These are phyloP conservation scores for Eucalyptus regnans DNA, from an alignment of 345 rosid species.

Conservation along the genomic window DNA sequence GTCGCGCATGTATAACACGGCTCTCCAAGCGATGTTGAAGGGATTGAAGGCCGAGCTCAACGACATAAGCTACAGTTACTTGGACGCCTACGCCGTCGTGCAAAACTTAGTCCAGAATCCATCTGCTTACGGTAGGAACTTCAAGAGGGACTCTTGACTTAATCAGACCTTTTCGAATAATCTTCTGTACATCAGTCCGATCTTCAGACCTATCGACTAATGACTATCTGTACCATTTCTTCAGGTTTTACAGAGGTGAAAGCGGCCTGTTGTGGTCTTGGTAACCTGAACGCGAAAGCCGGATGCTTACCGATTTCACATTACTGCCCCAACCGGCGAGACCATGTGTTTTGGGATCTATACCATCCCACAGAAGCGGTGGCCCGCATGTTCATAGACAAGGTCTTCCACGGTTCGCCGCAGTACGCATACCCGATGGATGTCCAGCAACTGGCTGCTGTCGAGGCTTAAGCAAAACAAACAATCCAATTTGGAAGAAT, in stretches of 20 bases:
- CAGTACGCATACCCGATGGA: conserved; percentile 30
- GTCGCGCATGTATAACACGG: conserved; percentile 32
- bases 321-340: conserved; percentile 48
- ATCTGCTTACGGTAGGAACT: neutral
- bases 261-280: conserved; percentile 78
- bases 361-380: conserved; percentile 63
- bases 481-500: too few relatives aligned
- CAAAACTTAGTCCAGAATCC: conserved; percentile 33
- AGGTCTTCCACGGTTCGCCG: conserved; percentile 25
- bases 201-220: neutral
- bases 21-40: conserved; percentile 19
- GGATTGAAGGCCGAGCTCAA: conserved; percentile 21
- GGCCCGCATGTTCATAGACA: conserved; percentile 27
- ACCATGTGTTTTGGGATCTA: conserved; percentile 74
- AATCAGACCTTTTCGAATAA: neutral
- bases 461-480: neutral
- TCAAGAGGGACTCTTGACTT: neutral
- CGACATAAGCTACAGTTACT: conserved; percentile 36
- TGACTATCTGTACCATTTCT: neutral
- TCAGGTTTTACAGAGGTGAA: conserved; percentile 50
- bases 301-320: conserved; percentile 45
- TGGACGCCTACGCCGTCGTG: conserved; percentile 31
- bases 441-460: conserved; percentile 30
- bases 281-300: conserved; percentile 29
- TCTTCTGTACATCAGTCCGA: neutral